Evolutionary conservation across 441 rosid species (phyloP).

Genomic region (Melastoma candidum): DNA sequence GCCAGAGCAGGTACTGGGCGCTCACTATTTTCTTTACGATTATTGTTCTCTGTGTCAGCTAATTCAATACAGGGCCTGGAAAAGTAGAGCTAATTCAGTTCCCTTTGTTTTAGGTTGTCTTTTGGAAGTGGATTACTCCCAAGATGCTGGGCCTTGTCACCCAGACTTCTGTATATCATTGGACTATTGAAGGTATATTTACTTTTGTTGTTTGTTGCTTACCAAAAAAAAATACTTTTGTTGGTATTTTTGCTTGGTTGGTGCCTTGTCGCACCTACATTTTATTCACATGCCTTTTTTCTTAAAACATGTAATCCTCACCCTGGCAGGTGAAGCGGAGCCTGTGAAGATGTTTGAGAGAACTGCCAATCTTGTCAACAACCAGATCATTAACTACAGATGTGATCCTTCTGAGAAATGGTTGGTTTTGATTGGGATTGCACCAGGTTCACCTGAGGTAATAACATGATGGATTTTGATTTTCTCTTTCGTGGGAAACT

Average conservation of each 20-base stretch:
- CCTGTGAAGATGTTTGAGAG: constrained; percentile 98
- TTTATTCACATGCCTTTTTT: too few species aligned
- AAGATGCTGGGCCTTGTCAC: constrained; percentile 96
- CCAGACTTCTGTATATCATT: constrained; percentile 86
- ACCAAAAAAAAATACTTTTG: too few species aligned
- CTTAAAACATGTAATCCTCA: too few species aligned
- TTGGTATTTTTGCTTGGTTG: too few species aligned
- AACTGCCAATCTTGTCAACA: constrained; percentile 87
- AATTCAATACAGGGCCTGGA: neutral
- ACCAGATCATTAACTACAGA: constrained; percentile 93
- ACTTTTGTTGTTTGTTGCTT: neutral
- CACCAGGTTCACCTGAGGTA: constrained; percentile 99
- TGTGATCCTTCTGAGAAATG: constrained; percentile 97
- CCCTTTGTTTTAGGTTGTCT: constrained; percentile 51
- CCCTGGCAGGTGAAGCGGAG: constrained; percentile 76
- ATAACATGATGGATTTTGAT: too few species aligned
- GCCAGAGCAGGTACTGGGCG: constrained; percentile 78
- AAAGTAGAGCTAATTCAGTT: neutral
- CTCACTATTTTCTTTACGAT: too few species aligned
- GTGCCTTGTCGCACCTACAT: too few species aligned
- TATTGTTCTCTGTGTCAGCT: neutral
- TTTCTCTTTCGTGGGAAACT: too few species aligned
- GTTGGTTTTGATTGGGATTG: constrained; percentile 98
- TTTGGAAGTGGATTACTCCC: constrained; percentile 97
- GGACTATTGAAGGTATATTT: constrained; percentile 92